Evolutionary conservation across 495 filamentous ascomycete genomes (phyloP), one percentile per base, ranked within the genome.

Genomic region (Penicillium macrosclerotiorum): DNA sequence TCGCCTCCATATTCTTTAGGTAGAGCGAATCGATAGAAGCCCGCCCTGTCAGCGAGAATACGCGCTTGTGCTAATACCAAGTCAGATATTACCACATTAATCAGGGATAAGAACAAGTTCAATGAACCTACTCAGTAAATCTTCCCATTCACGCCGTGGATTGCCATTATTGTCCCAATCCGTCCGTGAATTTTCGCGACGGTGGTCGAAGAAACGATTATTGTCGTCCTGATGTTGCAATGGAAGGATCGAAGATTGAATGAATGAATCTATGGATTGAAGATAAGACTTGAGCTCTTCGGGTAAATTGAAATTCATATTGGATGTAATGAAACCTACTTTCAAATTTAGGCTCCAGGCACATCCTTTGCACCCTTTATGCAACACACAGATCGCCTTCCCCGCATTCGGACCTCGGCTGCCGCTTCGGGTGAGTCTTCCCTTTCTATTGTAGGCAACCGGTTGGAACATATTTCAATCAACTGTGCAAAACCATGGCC

Each of bases 141-240:
- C 55, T 52, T 81, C 79, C 79, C 78, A 83, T 51, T 80, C 78
- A 27, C 62, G 44, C 3, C 65, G 64, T 4, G 81, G 80, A 14
- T 80, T 70, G 1, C 79, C 79, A 32, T 68, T 54, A 18, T 69
- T 64, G 17, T 73, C 69, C 71, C 74, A 80, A 52, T 80, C 67
- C 0, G 78, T 83, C 1, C 78, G 73, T 5, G 73, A 59, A 61
- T 79, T 68, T 42, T 83, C 79, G 33, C 79, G 74, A 6, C 78
- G 68, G 54, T 82, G 72, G 57, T 83, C 77, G 55, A 83, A 83
- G 68, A 82, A 83, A 19, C 77, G 75, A 19, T 80, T 62, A 46
- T 82, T 82, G 44, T 79, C 76, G 42, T 77, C 48, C 0, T 55
- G 45, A 14, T 68, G 52, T 57, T 80, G 76, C 5, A 83, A 55